Conservation (phyloP, 192 early-diverging fungal species). For the Entomortierella lignicola region DNA sequence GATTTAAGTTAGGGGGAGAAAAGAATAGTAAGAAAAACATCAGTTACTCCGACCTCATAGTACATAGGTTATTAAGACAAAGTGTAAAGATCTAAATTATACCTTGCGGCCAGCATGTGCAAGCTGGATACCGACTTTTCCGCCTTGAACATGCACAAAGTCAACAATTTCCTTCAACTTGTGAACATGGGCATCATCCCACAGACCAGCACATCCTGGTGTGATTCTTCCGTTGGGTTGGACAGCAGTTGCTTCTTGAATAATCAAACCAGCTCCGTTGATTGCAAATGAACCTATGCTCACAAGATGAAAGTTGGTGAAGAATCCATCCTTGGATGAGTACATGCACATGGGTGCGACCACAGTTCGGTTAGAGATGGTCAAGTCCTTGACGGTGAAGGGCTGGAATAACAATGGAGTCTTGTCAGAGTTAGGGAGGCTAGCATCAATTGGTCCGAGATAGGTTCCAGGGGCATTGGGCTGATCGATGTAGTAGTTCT, state of each 20-base stretch:
- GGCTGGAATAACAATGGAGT: constrained; percentile 71
- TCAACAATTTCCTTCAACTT: constrained; percentile 69
- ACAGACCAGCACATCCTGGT: constrained; percentile 82
- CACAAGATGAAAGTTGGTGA: constrained; percentile 74
- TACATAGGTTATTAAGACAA: not conserved
- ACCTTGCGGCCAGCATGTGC: constrained; percentile 87
- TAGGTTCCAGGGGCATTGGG: constrained; percentile 31
- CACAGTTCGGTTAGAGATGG: constrained; percentile 79
- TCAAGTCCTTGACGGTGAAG: constrained; percentile 70
- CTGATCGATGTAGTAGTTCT: constrained; percentile 36
- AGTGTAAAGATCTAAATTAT: not conserved
- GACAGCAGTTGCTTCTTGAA: constrained; percentile 85
- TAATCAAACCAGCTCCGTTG: constrained; percentile 81
- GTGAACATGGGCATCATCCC: constrained; percentile 82
- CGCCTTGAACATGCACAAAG: constrained; percentile 71
- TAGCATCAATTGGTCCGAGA: constrained; percentile 41
- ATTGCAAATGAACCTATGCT: constrained; percentile 78
- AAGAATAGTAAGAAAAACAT: not conserved
- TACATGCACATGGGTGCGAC: constrained; percentile 92
- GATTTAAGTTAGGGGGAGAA: not conserved
- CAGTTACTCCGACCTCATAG: not conserved
- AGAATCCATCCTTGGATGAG: constrained; percentile 71
- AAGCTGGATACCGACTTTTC: constrained; percentile 77
- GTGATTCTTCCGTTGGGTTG: constrained; percentile 81
- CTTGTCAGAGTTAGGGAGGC: constrained; percentile 19